phyloP scores from a whole-genome alignment of 1,284 basidiomycete species.

The Sanghuangporus sanghuang region DNA sequence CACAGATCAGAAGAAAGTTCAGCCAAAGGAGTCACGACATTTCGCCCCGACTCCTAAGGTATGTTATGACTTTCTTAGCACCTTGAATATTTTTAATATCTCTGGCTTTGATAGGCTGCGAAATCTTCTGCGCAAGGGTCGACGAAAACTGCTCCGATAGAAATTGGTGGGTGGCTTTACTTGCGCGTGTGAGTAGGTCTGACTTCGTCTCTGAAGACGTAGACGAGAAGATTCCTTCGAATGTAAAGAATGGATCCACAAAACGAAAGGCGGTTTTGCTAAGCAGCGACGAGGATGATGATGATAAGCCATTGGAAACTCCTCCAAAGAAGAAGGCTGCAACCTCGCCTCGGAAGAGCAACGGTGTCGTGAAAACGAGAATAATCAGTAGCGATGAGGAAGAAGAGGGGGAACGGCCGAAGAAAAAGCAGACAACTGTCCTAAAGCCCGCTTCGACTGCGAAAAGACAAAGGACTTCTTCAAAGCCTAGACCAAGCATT shows the following conservation, averaged over 20 bases:
- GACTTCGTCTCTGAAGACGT: background rate
- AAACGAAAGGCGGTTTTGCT: constrained; percentile 11
- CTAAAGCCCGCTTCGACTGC: background rate
- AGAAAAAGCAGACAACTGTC: background rate
- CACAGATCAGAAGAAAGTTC: background rate
- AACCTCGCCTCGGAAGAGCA: constrained; percentile 12
- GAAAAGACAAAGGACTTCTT: background rate
- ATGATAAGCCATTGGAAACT: constrained; percentile 19
- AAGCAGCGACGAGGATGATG: constrained; percentile 25
- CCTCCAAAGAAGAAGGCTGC: constrained; percentile 24
- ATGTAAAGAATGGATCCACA: background rate
- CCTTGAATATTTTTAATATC: background rate
- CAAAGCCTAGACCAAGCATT: background rate
- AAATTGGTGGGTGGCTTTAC: constrained; percentile 26
- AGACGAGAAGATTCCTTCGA: constrained; percentile 14
- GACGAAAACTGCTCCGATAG: constrained; percentile 22
- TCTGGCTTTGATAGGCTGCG: background rate
- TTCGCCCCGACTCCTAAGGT: constrained; percentile 6
- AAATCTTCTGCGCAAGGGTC: background rate
- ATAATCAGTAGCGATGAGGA: constrained; percentile 1
- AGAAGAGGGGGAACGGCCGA: constrained; percentile 30
- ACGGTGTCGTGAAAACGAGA: constrained; percentile 27
- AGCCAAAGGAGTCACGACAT: background rate
- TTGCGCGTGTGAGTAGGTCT: background rate
- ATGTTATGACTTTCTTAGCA: background rate